Conservation (phyloP, 1,284 basidiomycete genomes). For the Leccinum cinnamomeum region DNA sequence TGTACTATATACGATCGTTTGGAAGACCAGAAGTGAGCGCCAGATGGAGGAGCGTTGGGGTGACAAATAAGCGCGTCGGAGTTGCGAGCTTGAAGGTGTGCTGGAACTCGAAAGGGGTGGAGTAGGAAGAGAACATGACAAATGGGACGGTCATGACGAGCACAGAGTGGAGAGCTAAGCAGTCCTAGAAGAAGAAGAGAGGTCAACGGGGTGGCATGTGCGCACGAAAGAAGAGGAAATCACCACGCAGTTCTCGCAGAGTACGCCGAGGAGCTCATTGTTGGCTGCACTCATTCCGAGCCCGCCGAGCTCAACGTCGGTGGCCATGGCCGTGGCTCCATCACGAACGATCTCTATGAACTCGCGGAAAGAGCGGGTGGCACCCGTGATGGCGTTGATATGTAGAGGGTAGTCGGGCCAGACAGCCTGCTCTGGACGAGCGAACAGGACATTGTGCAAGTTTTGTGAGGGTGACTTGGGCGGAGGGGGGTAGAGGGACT, state of each 20-base stretch:
- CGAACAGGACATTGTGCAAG: constrained; percentile 55
- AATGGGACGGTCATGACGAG: constrained; percentile 60
- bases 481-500: constrained; percentile 39
- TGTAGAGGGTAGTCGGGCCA: constrained; percentile 58
- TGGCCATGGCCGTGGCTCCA: constrained; percentile 56
- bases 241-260: constrained; percentile 69
- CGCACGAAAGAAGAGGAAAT: constrained; percentile 14
- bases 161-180: constrained; percentile 55
- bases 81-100: constrained; percentile 55
- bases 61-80: constrained; percentile 62
- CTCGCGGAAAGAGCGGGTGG: constrained; percentile 45
- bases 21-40: constrained; percentile 54
- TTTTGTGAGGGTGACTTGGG: constrained; percentile 49
- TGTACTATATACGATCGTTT: constrained; percentile 47
- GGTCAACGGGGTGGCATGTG: background rate
- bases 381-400: constrained; percentile 56
- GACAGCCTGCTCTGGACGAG: constrained; percentile 48
- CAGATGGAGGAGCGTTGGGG: constrained; percentile 48
- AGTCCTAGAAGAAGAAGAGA: constrained; percentile 50
- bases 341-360: constrained; percentile 52
- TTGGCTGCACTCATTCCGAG: constrained; percentile 48
- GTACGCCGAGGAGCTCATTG: constrained; percentile 63
- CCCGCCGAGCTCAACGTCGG: constrained; percentile 48
- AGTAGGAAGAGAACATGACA: constrained; percentile 60
- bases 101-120: constrained; percentile 65